Base-by-base conservation (phyloP, 306 rosid genomes). In the Prunus kanzakura region DNA sequence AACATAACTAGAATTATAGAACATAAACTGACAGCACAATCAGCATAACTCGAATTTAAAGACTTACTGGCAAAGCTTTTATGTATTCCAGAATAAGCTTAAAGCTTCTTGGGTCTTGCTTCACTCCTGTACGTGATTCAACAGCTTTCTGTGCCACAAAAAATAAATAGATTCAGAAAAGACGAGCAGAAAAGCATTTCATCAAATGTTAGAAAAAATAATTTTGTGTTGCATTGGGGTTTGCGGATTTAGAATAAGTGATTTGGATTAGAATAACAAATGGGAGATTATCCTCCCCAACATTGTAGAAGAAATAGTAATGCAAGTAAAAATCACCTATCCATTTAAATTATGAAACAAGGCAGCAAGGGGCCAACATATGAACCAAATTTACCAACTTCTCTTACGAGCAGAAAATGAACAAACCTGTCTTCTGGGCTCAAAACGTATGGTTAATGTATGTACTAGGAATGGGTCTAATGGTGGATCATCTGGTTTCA, bases 401-500 rank as follows among this genome's bases (percentile, higher is more conserved):
- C 45, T 74, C 23, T n/a, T 16, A 47, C 74, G 77, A 38, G 29
- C 56, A 76, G 83, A 55, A 77, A 77, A 67, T 13, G 35, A 23
- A 51, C 75, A 66, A 64, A 95, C 98, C 97, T 92, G 98, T 90
- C 91, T 92, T 89, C 97, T 89, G 46, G 98, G 98, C 84, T 95
- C 98, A 64, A 95, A 95, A 78, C 97, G 97, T 83, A 95, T 90
- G 35, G 98, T 95, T 70, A 95, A 78, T 60, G 96, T 95, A 85
- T 95, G 98, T 55, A 95, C 91, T 77, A 92, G 97, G 82, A 95
- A 95, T 65, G 97, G 98, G 74, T 95, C 98, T 69, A 95, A 77
- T 55, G 89, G 82, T 14, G 96, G 97, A 87, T 90, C 96, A 70
- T 95, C 96, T 47, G 97, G 97, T 73, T 92, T 88, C 75, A 90